Percentiles rank a stretch among this genome's conserved stretches.
Conservation (phyloP, 495 filamentous ascomycete genomes). For the Baudoinia panamericana region DNA sequence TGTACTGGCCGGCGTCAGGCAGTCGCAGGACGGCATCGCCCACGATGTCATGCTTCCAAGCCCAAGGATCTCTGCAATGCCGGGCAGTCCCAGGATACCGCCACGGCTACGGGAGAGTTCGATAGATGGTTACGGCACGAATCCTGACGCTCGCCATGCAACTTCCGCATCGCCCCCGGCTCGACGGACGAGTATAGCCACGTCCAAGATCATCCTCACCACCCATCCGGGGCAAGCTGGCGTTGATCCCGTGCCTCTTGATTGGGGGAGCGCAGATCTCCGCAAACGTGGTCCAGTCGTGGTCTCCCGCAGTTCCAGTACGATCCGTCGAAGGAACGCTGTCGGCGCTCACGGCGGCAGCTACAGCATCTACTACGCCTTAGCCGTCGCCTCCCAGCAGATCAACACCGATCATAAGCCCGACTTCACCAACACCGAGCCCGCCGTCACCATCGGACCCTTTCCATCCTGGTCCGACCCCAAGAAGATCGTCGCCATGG, state of each 20-base stretch:
- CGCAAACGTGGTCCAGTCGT: slow-evolving; percentile 73
- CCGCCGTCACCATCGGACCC: slow-evolving; percentile 72
- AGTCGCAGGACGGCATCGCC: slow-evolving; percentile 35
- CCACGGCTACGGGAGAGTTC: slow-evolving; percentile 11
- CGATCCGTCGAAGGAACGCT: slow-evolving; percentile 75
- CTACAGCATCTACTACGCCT: slow-evolving; percentile 93
- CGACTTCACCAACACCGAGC: slow-evolving; percentile 89
- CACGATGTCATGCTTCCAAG: slow-evolving; percentile 22
- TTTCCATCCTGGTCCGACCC: slow-evolving; percentile 82
- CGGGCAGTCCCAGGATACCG: slow-evolving; percentile 1
- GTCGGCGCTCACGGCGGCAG: slow-evolving; percentile 85
- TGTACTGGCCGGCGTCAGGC: slow-evolving; percentile 43
- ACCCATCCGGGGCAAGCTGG: slow-evolving; percentile 91
- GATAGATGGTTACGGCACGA: slow-evolving; percentile 10
- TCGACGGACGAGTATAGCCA: slow-evolving; percentile 29
- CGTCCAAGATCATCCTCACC: slow-evolving; percentile 60
- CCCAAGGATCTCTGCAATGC: neutral
- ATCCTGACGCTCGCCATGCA: slow-evolving; percentile 1
- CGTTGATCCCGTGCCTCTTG: slow-evolving; percentile 75
- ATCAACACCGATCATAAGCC: slow-evolving; percentile 74
- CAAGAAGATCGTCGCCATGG: slow-evolving; percentile 96
- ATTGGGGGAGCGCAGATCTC: slow-evolving; percentile 75
- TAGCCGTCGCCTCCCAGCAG: slow-evolving; percentile 84
- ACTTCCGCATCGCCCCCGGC: slow-evolving; percentile 13
- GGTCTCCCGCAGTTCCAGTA: slow-evolving; percentile 61